Evolutionary conservation across 1,139 yeast species (phyloP), one percentile per base, ranked within the genome.

Genomic region (Geotrichum aggregatum): DNA sequence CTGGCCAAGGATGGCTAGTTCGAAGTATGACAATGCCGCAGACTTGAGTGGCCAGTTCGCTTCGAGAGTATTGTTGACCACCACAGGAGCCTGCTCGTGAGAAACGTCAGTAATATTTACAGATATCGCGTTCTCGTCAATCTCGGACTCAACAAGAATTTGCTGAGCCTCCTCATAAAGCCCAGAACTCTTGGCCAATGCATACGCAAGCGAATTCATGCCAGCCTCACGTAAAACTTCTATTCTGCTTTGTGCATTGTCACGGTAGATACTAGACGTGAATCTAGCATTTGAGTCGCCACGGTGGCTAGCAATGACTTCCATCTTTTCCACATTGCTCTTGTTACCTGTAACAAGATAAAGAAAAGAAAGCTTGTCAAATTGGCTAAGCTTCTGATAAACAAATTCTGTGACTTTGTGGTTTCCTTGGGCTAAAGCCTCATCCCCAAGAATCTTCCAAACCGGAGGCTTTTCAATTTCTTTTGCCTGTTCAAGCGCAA

Each of bases 371-470:
- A 94, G 77, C 71, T 87, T 87, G 66, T 91, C 98, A 61, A 92
- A 86, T 57, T 82, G 79, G 60, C 86, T 88, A 65, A 86, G 83
- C 64, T 87, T 88, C 71, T 94, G 98, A 63, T 86, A 87, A 49
- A 85, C 91, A 60, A 86, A 77, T 70, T 94, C 99, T 39, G 87
- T 92, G 57, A 87, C 76, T 52, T 84, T 83, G 58, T 85, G 78
- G 67, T 91, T 87, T 67, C 98, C 98, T 72, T 92, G 98, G 57
- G 76, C 75, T 58, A 91, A 73, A 3, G 98, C 98, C 66, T 89
- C 98, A 54, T 79, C 78, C 40, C 91, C 95, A 54, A 94, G 76
- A 61, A 79, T 81, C 60, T 82, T 85, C 97, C 98, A 94, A 54
- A 83, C 80, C 40, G 75, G 74, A 19, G 80, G 74, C 58, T 78